Conservation (phyloP, 495 filamentous ascomycete genomes). For the Aspergillus diversus region DNA sequence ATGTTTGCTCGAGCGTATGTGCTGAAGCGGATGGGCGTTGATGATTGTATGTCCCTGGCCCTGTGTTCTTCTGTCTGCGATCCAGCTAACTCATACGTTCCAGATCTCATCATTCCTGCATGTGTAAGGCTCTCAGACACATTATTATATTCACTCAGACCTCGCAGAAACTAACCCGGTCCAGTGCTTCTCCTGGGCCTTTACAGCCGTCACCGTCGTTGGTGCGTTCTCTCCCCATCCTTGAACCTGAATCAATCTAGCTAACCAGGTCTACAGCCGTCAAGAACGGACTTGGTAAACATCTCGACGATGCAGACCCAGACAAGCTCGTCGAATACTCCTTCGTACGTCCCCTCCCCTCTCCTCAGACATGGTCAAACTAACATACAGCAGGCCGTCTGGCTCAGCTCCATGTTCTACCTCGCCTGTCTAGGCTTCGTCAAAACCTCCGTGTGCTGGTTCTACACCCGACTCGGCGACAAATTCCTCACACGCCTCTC, state of each 20-base stretch:
- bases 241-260: background rate
- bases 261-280: slow-evolving; percentile 31
- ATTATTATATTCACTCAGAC: background rate
- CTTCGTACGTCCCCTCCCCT: slow-evolving; percentile 28
- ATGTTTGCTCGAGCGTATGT: slow-evolving; percentile 43
- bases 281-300: slow-evolving; percentile 39
- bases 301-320: slow-evolving; percentile 29
- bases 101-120: slow-evolving; percentile 42
- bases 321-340: slow-evolving; percentile 31
- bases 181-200: slow-evolving; percentile 42
- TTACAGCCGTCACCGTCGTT: slow-evolving; percentile 38
- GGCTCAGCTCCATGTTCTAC: slow-evolving; percentile 49
- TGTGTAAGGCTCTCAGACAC: slow-evolving; percentile 34
- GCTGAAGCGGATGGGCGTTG: slow-evolving; percentile 36
- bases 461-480: slow-evolving; percentile 46
- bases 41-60: slow-evolving; percentile 38
- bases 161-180: slow-evolving; percentile 14
- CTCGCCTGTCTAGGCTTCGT: slow-evolving; percentile 44
- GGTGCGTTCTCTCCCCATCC: slow-evolving; percentile 26
- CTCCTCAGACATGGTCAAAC: background rate
- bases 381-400: slow-evolving; percentile 33
- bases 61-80: no score
- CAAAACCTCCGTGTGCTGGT: slow-evolving; percentile 44
- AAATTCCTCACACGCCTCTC: slow-evolving; percentile 35
- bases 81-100: background rate